These are phyloP conservation scores for Podaxis sp. DNA, from an alignment of 768 basidiomycete genomes.

Conservation along the genomic window DNA sequence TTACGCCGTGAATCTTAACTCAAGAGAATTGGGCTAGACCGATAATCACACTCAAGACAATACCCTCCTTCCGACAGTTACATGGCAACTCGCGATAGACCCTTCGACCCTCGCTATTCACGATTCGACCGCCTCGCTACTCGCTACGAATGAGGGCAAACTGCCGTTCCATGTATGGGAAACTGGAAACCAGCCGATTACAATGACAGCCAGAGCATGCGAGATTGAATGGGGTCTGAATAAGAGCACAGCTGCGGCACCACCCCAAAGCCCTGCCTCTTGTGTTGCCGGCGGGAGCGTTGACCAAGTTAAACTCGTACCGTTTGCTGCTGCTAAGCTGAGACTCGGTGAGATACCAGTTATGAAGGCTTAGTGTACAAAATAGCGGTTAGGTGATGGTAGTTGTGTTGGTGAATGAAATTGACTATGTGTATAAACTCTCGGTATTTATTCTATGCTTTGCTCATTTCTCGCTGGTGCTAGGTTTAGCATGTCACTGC, in stretches of 20 bases:
- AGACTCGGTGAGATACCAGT: constrained; percentile 37
- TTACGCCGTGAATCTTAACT: neutral
- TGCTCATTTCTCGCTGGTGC: too few species aligned
- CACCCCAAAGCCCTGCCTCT: constrained; percentile 28
- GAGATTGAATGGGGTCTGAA: constrained; percentile 32
- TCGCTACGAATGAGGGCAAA: constrained; percentile 10
- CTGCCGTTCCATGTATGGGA: constrained; percentile 39
- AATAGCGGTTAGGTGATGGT: too few species aligned
- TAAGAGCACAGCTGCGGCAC: constrained; percentile 29
- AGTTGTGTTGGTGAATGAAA: too few species aligned
- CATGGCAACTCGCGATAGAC: constrained; percentile 38
- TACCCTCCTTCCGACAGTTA: constrained; percentile 31
- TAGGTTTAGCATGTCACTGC: too few species aligned
- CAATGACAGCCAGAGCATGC: constrained; percentile 34
- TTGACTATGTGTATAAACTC: too few species aligned
- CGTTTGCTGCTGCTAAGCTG: constrained; percentile 35
- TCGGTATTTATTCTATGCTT: too few species aligned
- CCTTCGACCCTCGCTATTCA: constrained; percentile 28
- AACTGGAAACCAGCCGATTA: constrained; percentile 32
- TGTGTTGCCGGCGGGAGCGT: constrained; percentile 22
- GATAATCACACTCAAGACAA: constrained; percentile 35
- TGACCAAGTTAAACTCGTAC: constrained; percentile 32
- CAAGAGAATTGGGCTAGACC: constrained; percentile 20
- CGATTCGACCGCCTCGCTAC: constrained; percentile 22
- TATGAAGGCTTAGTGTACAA: too few species aligned